These are phyloP conservation scores for Arabidopsis arenosa DNA, from an alignment of 345 rosid species.

Conservation along the genomic window DNA sequence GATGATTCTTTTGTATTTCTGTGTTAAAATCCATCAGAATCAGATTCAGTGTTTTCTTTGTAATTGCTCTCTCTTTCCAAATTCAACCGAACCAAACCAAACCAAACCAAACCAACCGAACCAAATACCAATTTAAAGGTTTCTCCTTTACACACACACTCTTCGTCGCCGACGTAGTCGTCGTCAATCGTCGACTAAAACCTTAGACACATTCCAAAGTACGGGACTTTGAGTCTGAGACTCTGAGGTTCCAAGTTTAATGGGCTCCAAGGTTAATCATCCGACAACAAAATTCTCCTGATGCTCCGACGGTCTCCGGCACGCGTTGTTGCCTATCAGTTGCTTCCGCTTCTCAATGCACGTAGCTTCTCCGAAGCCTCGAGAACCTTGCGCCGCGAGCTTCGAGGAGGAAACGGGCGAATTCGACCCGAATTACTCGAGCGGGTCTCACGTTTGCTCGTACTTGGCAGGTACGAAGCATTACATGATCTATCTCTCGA, in stretches of 20 bases:
- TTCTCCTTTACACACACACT: conserved; percentile 21
- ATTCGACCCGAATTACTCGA: conserved; percentile 61
- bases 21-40: neutral
- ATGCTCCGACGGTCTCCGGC: conserved; percentile 53
- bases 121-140: neutral
- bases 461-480: conserved; percentile 67
- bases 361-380: conserved; percentile 49
- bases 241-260: neutral
- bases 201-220: neutral
- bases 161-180: conserved; percentile 27
- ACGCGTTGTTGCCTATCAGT: conserved; percentile 37
- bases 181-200: conserved; percentile 29
- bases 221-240: neutral
- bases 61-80: neutral
- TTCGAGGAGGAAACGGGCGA: conserved; percentile 62
- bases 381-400: conserved; percentile 54
- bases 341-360: conserved; percentile 38
- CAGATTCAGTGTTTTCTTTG: conserved; percentile 26
- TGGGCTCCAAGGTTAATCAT: conserved; percentile 28
- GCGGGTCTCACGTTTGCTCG: conserved; percentile 73
- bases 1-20: conserved; percentile 31
- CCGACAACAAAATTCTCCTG: conserved; percentile 16
- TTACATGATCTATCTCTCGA: conserved; percentile 57
- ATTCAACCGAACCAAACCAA: neutral
- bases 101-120: neutral